Percentiles rank a stretch among this genome's conserved stretches.
phyloP scores from a whole-genome alignment of 2,329 filamentous ascomycete species.

The Dactylellina leptospora region DNA sequence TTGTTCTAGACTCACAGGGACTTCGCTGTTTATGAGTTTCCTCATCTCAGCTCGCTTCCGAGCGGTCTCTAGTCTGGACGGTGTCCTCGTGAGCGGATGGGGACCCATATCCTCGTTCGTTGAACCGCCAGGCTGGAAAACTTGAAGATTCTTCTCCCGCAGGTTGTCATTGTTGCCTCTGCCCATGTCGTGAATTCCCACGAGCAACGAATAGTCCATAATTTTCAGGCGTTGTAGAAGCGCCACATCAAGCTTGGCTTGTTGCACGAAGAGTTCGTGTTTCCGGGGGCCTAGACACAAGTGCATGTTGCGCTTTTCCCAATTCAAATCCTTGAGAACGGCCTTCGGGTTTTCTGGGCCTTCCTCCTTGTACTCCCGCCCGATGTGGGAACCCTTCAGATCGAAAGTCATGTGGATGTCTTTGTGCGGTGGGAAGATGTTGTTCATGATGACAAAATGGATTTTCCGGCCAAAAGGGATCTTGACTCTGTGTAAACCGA shows the following conservation, averaged over 20 bases:
- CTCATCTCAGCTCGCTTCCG: conserved; percentile 89
- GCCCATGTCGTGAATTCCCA: conserved; percentile 90
- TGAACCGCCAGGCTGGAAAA: conserved; percentile 63
- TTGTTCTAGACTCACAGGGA: conserved; percentile 90
- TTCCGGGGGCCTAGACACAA: conserved; percentile 89
- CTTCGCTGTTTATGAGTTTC: conserved; percentile 90
- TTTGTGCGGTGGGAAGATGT: conserved; percentile 94
- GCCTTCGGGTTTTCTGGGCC: conserved; percentile 89
- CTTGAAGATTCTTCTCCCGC: conserved; percentile 84
- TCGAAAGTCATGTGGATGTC: conserved; percentile 98
- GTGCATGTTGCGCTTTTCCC: conserved; percentile 84
- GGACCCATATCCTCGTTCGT: conserved; percentile 71
- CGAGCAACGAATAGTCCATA: conserved; percentile 97
- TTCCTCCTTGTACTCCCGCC: conserved; percentile 88
- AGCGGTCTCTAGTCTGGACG: conserved; percentile 89
- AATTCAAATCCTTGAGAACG: conserved; percentile 96
- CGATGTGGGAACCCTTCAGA: conserved; percentile 93
- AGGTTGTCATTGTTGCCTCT: conserved; percentile 96
- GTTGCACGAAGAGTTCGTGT: conserved; percentile 85
- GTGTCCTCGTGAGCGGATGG: conserved; percentile 81
- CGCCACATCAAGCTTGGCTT: conserved; percentile 85
- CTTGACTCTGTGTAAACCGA: conserved; percentile 95
- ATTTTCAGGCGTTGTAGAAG: conserved; percentile 89
- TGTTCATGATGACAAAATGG: conserved; percentile 99
- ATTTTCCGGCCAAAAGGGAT: conserved; percentile 98